phyloP scores from a whole-genome alignment of 1,139 yeast genomes.

The Suhomyces atakaporum region DNA sequence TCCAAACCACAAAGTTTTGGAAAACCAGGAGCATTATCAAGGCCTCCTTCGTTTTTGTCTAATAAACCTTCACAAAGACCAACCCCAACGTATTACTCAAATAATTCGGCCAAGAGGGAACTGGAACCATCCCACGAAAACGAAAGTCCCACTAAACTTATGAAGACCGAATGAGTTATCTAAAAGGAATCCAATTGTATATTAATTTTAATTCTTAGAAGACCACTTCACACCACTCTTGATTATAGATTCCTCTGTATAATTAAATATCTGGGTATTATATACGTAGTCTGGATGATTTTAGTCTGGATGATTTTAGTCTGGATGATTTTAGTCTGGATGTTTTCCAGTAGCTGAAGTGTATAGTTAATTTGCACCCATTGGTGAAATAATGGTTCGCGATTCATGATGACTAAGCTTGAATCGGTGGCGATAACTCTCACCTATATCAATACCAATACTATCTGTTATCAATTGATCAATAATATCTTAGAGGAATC shows the following conservation, averaged over 20 bases:
- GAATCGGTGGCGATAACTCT: constrained; percentile 11
- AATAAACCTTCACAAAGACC: constrained; percentile 18
- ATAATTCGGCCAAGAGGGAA: constrained; percentile 12
- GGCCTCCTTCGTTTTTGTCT: constrained; percentile 26
- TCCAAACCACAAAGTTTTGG: constrained; percentile 18
- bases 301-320: neutral
- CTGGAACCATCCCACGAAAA: constrained; percentile 9
- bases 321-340: neutral
- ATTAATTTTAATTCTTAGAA: constrained; percentile 6
- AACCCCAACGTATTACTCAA: neutral
- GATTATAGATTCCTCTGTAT: constrained; percentile 5
- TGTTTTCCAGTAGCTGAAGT: too few relatives aligned
- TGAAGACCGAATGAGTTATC: constrained; percentile 13
- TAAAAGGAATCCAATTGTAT: constrained; percentile 2
- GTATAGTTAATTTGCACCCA: constrained; percentile 2
- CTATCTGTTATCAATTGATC: constrained; percentile 3
- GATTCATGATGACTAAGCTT: too few relatives aligned
- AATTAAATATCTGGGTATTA: constrained; percentile 3
- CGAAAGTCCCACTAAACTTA: constrained; percentile 14
- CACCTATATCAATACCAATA: neutral
- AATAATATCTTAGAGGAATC: neutral
- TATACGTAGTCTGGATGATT: neutral
- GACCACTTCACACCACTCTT: constrained; percentile 1
- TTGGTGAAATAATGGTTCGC: too few relatives aligned
- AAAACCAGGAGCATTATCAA: constrained; percentile 22